phyloP scores from a whole-genome alignment of 208 protist species.

The Crithidia bombi region DNA sequence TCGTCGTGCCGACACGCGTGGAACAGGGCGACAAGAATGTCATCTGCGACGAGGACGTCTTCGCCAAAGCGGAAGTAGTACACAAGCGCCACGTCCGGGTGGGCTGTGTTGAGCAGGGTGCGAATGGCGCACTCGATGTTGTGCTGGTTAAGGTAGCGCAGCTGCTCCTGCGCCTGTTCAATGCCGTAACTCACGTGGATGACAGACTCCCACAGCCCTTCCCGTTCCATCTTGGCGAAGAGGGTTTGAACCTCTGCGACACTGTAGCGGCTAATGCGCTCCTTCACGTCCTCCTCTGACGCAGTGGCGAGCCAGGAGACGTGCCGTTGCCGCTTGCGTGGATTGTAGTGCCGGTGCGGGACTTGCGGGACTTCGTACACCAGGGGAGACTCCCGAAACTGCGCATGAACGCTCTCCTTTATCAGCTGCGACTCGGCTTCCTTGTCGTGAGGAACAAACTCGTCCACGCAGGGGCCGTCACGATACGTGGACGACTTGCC shows the following conservation, averaged over 20 bases:
- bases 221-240: slow-evolving; percentile 61
- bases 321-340: slow-evolving; percentile 40
- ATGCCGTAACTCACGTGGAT: slow-evolving; percentile 61
- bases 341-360: slow-evolving; percentile 71
- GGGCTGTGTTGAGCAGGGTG: slow-evolving; percentile 49
- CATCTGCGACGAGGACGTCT: slow-evolving; percentile 70
- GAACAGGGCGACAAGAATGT: slow-evolving; percentile 69
- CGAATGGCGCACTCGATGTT: slow-evolving; percentile 63
- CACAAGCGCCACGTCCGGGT: slow-evolving; percentile 45
- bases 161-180: slow-evolving; percentile 31
- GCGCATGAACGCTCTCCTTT: slow-evolving; percentile 39
- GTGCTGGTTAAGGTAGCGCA: slow-evolving; percentile 54
- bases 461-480: neutral
- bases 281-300: slow-evolving; percentile 44
- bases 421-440: slow-evolving; percentile 14
- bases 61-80: slow-evolving; percentile 67
- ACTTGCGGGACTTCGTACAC: slow-evolving; percentile 53
- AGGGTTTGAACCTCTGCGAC: slow-evolving; percentile 54
- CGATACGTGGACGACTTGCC: neutral
- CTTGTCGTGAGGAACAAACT: neutral
- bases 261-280: slow-evolving; percentile 35
- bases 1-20: slow-evolving; percentile 54
- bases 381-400: slow-evolving; percentile 25
- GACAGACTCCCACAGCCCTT: slow-evolving; percentile 67
- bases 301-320: slow-evolving; percentile 40